Conservation (phyloP, 768 basidiomycete species). For the Crepidotus variabilis region DNA sequence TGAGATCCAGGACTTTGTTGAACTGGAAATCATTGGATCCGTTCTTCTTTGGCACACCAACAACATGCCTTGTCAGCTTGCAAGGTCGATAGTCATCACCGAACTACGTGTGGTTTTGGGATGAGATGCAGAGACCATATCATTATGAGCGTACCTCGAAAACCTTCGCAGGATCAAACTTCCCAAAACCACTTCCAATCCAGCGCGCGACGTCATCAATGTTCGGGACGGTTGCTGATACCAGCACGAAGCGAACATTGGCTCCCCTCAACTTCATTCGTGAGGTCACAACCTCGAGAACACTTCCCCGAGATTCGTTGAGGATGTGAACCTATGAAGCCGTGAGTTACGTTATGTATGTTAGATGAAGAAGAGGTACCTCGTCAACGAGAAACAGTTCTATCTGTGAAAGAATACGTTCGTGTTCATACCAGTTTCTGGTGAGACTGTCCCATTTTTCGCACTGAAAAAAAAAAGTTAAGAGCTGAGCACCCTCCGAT, state of each 20-base stretch:
- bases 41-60: conserved; percentile 60
- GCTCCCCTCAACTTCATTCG: conserved; percentile 82
- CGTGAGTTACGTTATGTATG: not conserved
- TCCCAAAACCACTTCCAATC: conserved; percentile 53
- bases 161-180: conserved; percentile 48
- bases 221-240: conserved; percentile 95
- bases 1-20: conserved; percentile 63
- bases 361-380: conserved; percentile 31
- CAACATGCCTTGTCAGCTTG: conserved; percentile 67
- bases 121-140: not conserved
- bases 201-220: conserved; percentile 86
- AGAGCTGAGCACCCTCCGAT: too few relatives aligned
- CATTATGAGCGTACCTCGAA: conserved; percentile 60
- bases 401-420: conserved; percentile 65
- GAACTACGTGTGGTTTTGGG: conserved; percentile 49
- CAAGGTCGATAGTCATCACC: conserved; percentile 92
- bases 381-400: conserved; percentile 90
- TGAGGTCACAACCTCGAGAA: conserved; percentile 90
- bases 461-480: conserved; percentile 41
- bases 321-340: conserved; percentile 79
- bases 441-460: conserved; percentile 98
- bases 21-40: conserved; percentile 80
- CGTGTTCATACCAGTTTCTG: conserved; percentile 76
- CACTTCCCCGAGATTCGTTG: conserved; percentile 86
- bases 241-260: conserved; percentile 76